Base-by-base conservation (phyloP, 345 rosid genomes). In the Clausena lansium region DNA sequence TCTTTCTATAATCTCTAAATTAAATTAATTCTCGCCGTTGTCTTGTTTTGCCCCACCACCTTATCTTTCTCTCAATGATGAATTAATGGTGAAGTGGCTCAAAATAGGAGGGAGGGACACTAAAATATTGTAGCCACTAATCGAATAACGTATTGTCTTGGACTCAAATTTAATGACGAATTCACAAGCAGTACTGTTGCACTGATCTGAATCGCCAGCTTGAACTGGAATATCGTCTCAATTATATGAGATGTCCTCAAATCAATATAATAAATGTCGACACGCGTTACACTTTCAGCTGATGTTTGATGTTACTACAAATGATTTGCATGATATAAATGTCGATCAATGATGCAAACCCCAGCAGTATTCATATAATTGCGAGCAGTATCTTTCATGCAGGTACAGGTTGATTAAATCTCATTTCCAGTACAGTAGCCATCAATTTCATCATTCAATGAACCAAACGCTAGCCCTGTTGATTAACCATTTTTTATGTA, bases 31-130 rank as follows among this genome's bases (percentile, higher is more conserved):
- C 54, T 65, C 11, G 55, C 70, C 79, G 17, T 17, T 66, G n/a
- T 79, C 76, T 64, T 19, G 33, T 10, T 57, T 39, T 24, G 14
- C 82, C 82, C 82, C 85, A 78, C 83, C 68, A 69, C 78, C 79
- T 78, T 70, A 74, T 82, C 81, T 20, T 50, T 68, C 38, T 5
- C 78, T 74, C 81, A 74, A 79, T 74, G 70, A 80, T 82, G 65
- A 41, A 4, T 39, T 22, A 70, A 27, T 17, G 76, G 20, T 75
- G 80, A 73, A 76, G 25, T 81, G 80, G 74, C 78, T 50, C 25
- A 2, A 63, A 54, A 25, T 57, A 9, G 11, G 24, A 32, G 1
- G n/a, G 24, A 33, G 17, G 3, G 33, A 27, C 67, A 17, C 68
- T 25, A 8, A 62, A 41, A 74, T 64, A 64, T 41, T n/a, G 55